phyloP scores from a whole-genome alignment of 176 grass and related monocot species.

The Oryza brachyantha region DNA sequence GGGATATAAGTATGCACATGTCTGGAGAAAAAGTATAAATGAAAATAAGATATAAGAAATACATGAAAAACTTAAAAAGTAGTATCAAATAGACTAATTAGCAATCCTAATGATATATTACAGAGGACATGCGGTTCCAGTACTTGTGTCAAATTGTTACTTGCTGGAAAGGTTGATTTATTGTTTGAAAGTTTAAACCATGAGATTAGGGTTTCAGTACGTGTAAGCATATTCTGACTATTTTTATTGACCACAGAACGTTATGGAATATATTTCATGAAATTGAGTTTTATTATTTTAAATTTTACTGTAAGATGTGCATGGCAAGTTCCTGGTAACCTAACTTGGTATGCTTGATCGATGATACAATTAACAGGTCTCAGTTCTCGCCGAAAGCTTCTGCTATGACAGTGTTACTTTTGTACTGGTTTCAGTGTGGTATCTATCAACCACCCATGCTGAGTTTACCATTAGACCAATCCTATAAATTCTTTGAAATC shows the following conservation, averaged over 20 bases:
- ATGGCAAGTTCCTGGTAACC: not conserved
- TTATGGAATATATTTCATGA: not conserved
- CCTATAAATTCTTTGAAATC: not conserved
- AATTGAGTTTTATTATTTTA: not conserved
- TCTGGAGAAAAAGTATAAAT: no score
- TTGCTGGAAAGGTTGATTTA: not conserved
- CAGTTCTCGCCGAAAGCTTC: not conserved
- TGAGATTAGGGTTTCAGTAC: no score
- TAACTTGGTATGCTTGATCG: not conserved
- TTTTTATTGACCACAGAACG: not conserved
- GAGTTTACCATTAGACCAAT: not conserved
- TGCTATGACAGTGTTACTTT: not conserved
- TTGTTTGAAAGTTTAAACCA: not conserved
- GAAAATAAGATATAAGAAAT: no score
- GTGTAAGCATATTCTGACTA: no score
- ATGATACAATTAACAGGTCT: not conserved
- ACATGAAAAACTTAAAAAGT: no score
- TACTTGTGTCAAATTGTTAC: not conserved
- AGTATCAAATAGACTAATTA: no score
- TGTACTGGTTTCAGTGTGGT: not conserved
- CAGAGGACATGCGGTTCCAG: no score
- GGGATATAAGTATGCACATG: no score
- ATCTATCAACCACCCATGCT: not conserved
- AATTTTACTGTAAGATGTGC: not conserved
- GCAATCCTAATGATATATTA: no score